A percentile compares a stretch with the other conserved stretches of the same genome.
phyloP scores from a whole-genome alignment of 768 basidiomycete species.

The Boletus subparvulus region DNA sequence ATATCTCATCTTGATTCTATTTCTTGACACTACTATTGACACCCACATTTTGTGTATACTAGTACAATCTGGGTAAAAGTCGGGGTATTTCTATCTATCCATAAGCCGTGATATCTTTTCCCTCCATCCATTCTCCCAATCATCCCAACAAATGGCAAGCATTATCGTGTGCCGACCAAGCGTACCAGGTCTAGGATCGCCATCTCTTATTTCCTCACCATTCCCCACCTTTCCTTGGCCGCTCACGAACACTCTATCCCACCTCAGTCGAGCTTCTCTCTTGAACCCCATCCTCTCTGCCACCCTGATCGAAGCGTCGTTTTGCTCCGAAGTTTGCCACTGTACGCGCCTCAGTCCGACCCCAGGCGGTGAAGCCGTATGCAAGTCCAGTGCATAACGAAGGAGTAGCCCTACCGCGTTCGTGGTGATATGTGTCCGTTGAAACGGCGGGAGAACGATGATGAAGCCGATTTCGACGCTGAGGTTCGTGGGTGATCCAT shows the following conservation, averaged over 20 bases:
- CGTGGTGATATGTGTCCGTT: constrained; percentile 62
- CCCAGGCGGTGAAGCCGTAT: constrained; percentile 35
- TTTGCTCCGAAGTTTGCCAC: constrained; percentile 55
- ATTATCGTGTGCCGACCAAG: constrained; percentile 39
- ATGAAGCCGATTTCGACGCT: constrained; percentile 55
- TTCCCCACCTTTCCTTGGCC: constrained; percentile 40
- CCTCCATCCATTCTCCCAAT: constrained; percentile 21
- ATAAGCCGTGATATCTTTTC: constrained; percentile 7
- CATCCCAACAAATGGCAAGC: constrained; percentile 45
- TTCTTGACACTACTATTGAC: neutral
- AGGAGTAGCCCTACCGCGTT: constrained; percentile 53
- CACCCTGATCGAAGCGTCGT: constrained; percentile 45
- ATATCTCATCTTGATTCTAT: neutral
- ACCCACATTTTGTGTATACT: neutral
- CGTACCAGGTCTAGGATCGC: constrained; percentile 22
- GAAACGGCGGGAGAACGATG: constrained; percentile 55
- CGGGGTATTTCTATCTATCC: constrained; percentile 1
- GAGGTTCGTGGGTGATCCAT: constrained; percentile 42
- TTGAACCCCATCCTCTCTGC: constrained; percentile 63
- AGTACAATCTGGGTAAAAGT: too few species aligned
- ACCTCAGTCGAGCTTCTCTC: constrained; percentile 51
- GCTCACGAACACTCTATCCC: constrained; percentile 50
- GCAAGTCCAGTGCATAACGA: constrained; percentile 43
- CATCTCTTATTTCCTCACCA: constrained; percentile 32
- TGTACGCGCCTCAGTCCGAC: constrained; percentile 61